Evolutionary conservation across 164 flowering plant species (phyloP).

Genomic region (Warburgia ugandensis): DNA sequence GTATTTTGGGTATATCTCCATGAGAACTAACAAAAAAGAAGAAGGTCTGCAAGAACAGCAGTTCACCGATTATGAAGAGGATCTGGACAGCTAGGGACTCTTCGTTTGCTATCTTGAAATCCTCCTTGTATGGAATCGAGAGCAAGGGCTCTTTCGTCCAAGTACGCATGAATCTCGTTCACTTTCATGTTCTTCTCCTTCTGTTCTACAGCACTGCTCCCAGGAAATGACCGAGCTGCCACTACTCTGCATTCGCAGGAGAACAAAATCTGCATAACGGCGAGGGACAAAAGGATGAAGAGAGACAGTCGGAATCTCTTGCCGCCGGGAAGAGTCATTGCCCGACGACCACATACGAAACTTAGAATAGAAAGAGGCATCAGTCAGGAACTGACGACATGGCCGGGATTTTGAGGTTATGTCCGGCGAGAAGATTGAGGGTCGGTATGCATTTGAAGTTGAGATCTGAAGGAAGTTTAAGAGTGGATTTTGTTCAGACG

Average conservation of each 20-base stretch:
- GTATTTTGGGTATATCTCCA: not conserved
- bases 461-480: slow-evolving; percentile 1
- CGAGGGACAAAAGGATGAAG: not conserved
- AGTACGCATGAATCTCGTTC: slow-evolving; percentile 1
- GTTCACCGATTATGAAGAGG: slow-evolving; percentile 17
- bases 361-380: not conserved
- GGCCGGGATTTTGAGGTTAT: not conserved
- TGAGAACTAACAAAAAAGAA: not conserved
- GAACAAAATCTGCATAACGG: not conserved
- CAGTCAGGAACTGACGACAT: not conserved
- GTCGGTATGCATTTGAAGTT: not conserved
- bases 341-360: not conserved
- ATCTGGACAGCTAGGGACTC: slow-evolving; percentile 16
- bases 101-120: slow-evolving; percentile 10
- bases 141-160: slow-evolving; percentile 1
- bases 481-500: not conserved
- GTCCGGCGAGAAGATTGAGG: not conserved
- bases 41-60: not conserved
- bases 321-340: too few relatives aligned
- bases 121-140: slow-evolving; percentile 7
- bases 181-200: not conserved
- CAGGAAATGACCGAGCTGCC: slow-evolving; percentile 7
- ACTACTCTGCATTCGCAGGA: not conserved
- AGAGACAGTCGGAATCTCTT: not conserved
- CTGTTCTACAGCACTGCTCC: not conserved